Percentiles rank a stretch among this genome's conserved stretches.
Conservation (phyloP, 352 stramenopile genomes). For the Labyrinthula sp. region DNA sequence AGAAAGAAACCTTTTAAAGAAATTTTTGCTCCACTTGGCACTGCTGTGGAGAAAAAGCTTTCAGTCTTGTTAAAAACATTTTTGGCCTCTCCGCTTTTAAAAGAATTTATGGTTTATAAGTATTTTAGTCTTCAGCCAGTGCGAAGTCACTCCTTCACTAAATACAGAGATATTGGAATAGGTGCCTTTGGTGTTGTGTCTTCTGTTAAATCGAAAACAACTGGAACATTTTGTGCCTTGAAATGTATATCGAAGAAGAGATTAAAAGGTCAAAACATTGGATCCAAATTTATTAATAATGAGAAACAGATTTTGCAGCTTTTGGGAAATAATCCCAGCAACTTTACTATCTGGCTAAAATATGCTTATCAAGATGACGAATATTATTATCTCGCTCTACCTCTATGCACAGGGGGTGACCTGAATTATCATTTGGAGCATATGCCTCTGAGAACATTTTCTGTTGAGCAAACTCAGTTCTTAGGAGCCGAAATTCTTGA, state of each 20-base stretch:
- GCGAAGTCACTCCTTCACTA: conserved; percentile 70
- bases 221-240: conserved; percentile 59
- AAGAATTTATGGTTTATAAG: too few species aligned
- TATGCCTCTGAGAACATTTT: conserved; percentile 49
- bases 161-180: conserved; percentile 78
- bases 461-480: conserved; percentile 48
- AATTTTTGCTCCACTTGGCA: too few species aligned
- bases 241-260: conserved; percentile 67
- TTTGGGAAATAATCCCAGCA: conserved; percentile 7
- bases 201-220: conserved; percentile 43
- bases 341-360: conserved; percentile 65
- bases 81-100: too few species aligned
- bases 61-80: too few species aligned
- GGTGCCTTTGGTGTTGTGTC: conserved; percentile 93
- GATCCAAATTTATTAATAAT: conserved; percentile 30
- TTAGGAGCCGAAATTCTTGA: conserved; percentile 50
- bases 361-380: conserved; percentile 63
- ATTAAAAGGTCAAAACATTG: conserved; percentile 68
- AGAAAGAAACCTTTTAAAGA: too few species aligned
- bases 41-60: too few species aligned
- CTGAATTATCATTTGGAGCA: conserved; percentile 40
- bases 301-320: conserved; percentile 18
- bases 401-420: conserved; percentile 69
- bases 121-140: too few species aligned
- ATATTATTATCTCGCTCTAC: conserved; percentile 64